Conservation (phyloP, 169 alveolate genomes). For the Babesia ovis region DNA sequence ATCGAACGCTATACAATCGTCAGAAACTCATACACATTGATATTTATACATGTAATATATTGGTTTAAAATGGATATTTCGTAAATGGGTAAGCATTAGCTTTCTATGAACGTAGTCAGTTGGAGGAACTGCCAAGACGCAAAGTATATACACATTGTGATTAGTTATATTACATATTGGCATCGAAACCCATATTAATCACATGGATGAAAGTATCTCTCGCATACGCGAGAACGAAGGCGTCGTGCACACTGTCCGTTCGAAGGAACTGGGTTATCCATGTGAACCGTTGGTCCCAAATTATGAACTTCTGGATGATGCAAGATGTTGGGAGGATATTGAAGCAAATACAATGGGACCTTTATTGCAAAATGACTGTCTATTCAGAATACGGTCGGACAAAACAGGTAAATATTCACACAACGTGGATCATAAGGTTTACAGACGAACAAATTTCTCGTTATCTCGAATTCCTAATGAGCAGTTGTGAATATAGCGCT, state of each 20-base stretch:
- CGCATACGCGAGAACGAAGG: constrained; percentile 51
- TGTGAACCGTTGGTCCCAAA: constrained; percentile 39
- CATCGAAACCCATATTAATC: not conserved
- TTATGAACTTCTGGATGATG: constrained; percentile 36
- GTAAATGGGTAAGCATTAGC: too few species aligned
- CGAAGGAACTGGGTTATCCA: constrained; percentile 44
- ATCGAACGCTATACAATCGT: too few species aligned
- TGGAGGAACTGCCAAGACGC: not conserved
- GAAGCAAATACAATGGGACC: not conserved
- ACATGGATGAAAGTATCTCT: constrained; percentile 7
- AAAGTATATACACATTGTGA: not conserved
- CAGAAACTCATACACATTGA: too few species aligned
- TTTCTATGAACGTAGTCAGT: too few species aligned
- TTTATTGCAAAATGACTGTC: not conserved
- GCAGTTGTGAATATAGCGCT: constrained; percentile 37
- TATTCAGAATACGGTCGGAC: constrained; percentile 33
- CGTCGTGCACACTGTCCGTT: constrained; percentile 28
- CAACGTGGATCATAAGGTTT: not conserved
- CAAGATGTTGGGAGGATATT: constrained; percentile 39
- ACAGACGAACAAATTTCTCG: constrained; percentile 9
- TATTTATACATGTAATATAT: too few species aligned
- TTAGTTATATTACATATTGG: not conserved
- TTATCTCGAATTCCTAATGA: constrained; percentile 22
- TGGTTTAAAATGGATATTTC: too few species aligned
- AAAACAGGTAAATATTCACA: constrained; percentile 3